Conservation (phyloP, 2,329 filamentous ascomycete species). For the Orbilia brochopaga region DNA sequence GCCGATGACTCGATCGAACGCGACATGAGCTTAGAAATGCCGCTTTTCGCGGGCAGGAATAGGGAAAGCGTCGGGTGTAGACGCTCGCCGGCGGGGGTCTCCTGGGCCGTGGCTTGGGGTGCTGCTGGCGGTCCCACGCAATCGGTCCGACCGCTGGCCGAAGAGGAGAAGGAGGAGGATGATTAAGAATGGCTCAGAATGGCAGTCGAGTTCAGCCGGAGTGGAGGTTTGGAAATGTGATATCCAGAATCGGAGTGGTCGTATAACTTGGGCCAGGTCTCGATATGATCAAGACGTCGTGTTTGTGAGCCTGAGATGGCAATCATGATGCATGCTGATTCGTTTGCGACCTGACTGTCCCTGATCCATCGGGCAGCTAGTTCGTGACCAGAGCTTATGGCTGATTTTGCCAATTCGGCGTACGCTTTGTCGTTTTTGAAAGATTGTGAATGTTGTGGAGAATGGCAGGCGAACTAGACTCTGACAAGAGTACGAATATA, state of each 20-base stretch:
- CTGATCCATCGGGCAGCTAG: background rate
- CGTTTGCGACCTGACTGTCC: background rate
- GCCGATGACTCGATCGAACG: conserved; percentile 9
- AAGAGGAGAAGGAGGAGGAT: conserved; percentile 4
- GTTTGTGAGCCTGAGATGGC: no score
- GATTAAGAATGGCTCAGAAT: conserved; percentile 42
- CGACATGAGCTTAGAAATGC: conserved; percentile 21
- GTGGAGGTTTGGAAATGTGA: background rate
- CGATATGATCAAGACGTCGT: no score
- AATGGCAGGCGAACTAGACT: conserved; percentile 4
- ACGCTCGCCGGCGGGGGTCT: conserved; percentile 36
- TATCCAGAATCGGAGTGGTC: background rate
- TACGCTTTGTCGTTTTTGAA: no score
- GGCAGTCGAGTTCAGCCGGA: background rate
- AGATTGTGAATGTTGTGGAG: conserved; percentile 15
- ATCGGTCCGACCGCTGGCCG: conserved; percentile 38
- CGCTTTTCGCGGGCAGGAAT: conserved; percentile 21
- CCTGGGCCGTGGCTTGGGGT: conserved; percentile 25
- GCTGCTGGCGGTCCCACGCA: conserved; percentile 24
- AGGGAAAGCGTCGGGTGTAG: conserved; percentile 31
- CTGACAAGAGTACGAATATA: conserved; percentile 12
- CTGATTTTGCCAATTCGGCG: no score
- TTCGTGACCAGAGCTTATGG: background rate
- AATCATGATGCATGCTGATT: background rate
- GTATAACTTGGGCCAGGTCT: background rate